Base-by-base conservation (phyloP, 169 alveolate species). In the Plasmodium ovale region DNA sequence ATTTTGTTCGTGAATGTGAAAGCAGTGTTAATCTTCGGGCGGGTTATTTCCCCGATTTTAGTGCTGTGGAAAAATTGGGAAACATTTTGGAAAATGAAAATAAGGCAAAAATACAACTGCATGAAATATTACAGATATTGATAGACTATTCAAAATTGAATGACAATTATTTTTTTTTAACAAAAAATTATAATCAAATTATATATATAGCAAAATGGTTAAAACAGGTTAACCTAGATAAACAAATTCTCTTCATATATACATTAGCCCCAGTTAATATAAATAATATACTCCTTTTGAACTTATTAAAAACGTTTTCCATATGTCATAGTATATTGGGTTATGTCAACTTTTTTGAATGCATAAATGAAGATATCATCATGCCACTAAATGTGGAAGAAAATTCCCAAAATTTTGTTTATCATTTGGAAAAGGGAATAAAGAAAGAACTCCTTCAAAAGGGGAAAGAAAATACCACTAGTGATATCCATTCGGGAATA, bases 181-280 rank as follows among this genome's bases (percentile, higher is more conserved):
- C 88, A 10, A 77, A 77, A 31, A 77, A 77, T 77, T 77, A 77
- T 29, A 77, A 77, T 53, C 73, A 77, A 60, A 77, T 77, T 65
- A 54, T 77, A 60, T 31, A 16, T 51, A 77, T 77, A 29, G 74
- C 88, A 1, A 77, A 77, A 49, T 42, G 39, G 23, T 62, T 77
- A 77, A 47, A 77, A 14, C 19, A 47, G 9, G 35, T 54, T 23
- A 77, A 77, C 2, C 7, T 77, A 39, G 60, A 77, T 23, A 29
- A 16, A 49, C 16, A 62, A 0, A 77, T 37, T 10, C 54, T 77
- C 4, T 77, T 77, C 47, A 68, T 39, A n/a, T 77, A 77, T 54
- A n/a, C 79, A 19, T 53, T 77, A 44, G 21, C 69, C 19, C 88
- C 88, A 0, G 44, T 77, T 29, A 77, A 77, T 44, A 67, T 77